Conservation (phyloP, 106 monocot species). For the Ottelia alismoides region DNA sequence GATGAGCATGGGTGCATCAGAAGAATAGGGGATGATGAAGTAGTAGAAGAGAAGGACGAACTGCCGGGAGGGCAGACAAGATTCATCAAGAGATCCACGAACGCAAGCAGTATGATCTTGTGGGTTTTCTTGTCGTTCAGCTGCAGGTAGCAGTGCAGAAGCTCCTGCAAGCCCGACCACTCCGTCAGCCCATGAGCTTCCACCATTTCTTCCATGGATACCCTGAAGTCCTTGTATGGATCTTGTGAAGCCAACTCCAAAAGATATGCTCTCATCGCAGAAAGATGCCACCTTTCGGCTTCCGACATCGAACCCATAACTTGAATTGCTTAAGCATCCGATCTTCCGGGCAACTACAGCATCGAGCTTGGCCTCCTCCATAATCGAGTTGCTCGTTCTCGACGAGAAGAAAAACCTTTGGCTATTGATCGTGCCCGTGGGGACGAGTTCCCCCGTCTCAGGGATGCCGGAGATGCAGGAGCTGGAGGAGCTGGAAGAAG, state of each 20-base stretch:
- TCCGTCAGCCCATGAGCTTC: constrained; percentile 26
- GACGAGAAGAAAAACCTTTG: constrained; percentile 60
- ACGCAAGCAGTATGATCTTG: constrained; percentile 33
- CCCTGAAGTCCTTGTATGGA: constrained; percentile 43
- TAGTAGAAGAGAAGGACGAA: no score
- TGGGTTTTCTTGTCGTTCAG: constrained; percentile 42
- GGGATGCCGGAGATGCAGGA: no score
- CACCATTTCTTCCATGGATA: constrained; percentile 69
- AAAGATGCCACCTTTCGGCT: neutral
- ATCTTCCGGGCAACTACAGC: neutral
- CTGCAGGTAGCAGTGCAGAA: constrained; percentile 38
- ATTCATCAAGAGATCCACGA: constrained; percentile 35
- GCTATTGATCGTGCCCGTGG: neutral
- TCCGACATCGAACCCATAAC: no score
- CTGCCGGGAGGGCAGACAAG: constrained; percentile 1
- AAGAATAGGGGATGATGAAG: no score
- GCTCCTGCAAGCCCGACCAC: constrained; percentile 29
- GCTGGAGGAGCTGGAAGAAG: no score
- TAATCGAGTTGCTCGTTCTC: constrained; percentile 28
- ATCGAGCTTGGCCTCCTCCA: constrained; percentile 23
- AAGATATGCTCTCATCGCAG: constrained; percentile 15
- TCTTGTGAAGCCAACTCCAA: constrained; percentile 27
- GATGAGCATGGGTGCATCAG: no score
- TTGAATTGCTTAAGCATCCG: neutral
- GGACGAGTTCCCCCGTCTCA: no score